These are phyloP conservation scores for Rostrohypoxylon terebratum DNA, from an alignment of 495 filamentous ascomycete genomes.

Conservation along the genomic window DNA sequence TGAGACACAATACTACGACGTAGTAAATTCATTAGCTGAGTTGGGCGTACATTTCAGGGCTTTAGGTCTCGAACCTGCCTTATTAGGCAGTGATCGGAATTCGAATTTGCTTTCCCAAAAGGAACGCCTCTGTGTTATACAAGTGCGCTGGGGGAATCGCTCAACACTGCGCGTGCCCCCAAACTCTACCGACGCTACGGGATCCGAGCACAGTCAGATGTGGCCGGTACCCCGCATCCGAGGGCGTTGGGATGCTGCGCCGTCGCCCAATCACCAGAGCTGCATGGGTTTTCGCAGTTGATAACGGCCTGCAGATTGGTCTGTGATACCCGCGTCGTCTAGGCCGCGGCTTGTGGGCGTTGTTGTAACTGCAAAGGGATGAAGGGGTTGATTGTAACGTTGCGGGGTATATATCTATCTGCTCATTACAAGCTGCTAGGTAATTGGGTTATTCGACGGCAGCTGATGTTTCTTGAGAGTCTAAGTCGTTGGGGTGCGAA, in stretches of 20 bases:
- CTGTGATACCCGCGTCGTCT: slow-evolving; percentile 15
- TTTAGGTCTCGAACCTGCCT: slow-evolving; percentile 26
- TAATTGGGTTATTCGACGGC: slow-evolving; percentile 12
- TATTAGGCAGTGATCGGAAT: slow-evolving; percentile 33
- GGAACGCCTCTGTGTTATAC: not conserved
- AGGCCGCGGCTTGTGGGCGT: slow-evolving; percentile 24
- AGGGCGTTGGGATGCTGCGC: slow-evolving; percentile 28
- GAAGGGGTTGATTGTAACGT: slow-evolving; percentile 29
- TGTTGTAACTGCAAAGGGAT: slow-evolving; percentile 27
- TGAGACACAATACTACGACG: too few species aligned
- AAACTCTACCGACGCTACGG: slow-evolving; percentile 34
- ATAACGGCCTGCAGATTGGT: slow-evolving; percentile 29
- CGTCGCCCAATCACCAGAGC: slow-evolving; percentile 33
- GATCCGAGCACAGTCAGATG: slow-evolving; percentile 22
- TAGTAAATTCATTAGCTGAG: slow-evolving; percentile 9
- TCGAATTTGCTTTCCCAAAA: not conserved
- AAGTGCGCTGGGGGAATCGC: slow-evolving; percentile 13
- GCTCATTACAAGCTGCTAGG: slow-evolving; percentile 15
- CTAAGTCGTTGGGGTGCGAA: slow-evolving; percentile 1
- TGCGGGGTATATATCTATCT: slow-evolving; percentile 38
- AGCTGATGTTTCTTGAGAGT: not conserved
- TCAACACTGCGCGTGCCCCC: slow-evolving; percentile 5
- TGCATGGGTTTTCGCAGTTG: slow-evolving; percentile 17
- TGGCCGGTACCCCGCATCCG: slow-evolving; percentile 43
- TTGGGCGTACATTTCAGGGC: not conserved